Evolutionary conservation across 2,329 filamentous ascomycete species (phyloP).

Genomic region (Xylaria multiplex): DNA sequence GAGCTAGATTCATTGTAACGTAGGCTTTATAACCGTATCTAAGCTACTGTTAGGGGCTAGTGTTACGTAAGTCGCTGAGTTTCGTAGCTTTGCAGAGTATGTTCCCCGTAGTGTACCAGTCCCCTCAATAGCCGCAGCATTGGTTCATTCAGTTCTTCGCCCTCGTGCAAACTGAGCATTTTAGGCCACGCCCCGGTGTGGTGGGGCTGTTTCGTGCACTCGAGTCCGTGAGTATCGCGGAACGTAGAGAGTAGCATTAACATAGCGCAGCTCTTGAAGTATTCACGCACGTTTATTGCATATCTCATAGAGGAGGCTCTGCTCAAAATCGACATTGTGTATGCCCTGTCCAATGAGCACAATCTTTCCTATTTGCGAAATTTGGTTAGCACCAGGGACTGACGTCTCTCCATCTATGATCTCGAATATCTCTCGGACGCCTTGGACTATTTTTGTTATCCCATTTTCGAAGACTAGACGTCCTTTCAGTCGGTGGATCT

Average conservation of each 20-base stretch:
- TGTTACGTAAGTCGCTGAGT: no score
- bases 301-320: slow-evolving; percentile 49
- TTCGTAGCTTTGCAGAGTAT: no score
- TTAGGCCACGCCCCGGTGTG: neutral
- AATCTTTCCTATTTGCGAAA: slow-evolving; percentile 62
- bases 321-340: slow-evolving; percentile 60
- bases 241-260: neutral
- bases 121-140: no score
- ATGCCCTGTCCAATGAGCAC: slow-evolving; percentile 71
- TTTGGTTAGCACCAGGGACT: slow-evolving; percentile 37
- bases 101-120: no score
- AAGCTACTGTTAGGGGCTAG: neutral
- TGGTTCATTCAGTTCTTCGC: neutral
- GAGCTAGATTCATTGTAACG: neutral
- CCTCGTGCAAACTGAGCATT: neutral
- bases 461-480: slow-evolving; percentile 74
- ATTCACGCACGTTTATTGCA: slow-evolving; percentile 11
- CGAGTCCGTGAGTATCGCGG: neutral
- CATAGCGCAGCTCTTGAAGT: neutral
- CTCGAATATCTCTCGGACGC: slow-evolving; percentile 93
- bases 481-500: slow-evolving; percentile 90
- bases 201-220: neutral
- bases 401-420: slow-evolving; percentile 70
- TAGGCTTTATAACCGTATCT: neutral
- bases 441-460: slow-evolving; percentile 81